Evolutionary conservation across 2,329 filamentous ascomycete species (phyloP), one percentile per base, ranked within the genome.

Genomic region (Microsporum audouinii): DNA sequence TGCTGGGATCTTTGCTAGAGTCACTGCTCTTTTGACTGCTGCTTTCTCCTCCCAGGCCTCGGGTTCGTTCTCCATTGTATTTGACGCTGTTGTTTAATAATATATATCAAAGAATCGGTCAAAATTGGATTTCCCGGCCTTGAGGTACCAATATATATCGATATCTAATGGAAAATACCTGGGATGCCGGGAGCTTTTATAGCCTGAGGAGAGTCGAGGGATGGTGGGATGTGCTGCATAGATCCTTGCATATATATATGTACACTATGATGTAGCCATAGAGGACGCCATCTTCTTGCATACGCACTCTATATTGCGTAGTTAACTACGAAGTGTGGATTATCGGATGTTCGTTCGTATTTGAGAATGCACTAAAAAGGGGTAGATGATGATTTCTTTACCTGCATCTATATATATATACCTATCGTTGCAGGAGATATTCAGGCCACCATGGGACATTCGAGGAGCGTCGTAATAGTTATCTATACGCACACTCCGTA

Each of bases 1-100:
- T 31, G 61, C 51, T 3, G 60, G 49, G 41, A 63, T 61, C 36
- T 57, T 51, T 17, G 49, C 17, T 3, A 58, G 14, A 14, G 56
- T 49, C 8, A 57, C 43, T 60, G 58, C 57, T 56, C 41, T 39
- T 62, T 63, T 63, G 17, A 39, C 14, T 14, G 51, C 49, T 23
- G 61, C 61, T 12, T 23, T 57, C 10, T 49, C 38, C 38, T 61
- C 23, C 59, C 59, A 61, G 5, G 10, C 12, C 31, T 55, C 23
- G 12, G 51, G 51, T 36, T 55, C 51, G 14, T 36, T 4, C 5
- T 7, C 51, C 51, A 55, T 55, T n/a, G 14, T 53, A n/a, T 5
- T 31, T 36, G 39, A 43, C 5, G 14, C 17, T 23, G 39, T 43
- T n/a, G 17, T n/a, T 43, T 23, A n/a, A n/a, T 17, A 2, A n/a